phyloP scores from a whole-genome alignment of 176 grass and related monocot genomes.

The Ampelocalamus luodianensis region DNA sequence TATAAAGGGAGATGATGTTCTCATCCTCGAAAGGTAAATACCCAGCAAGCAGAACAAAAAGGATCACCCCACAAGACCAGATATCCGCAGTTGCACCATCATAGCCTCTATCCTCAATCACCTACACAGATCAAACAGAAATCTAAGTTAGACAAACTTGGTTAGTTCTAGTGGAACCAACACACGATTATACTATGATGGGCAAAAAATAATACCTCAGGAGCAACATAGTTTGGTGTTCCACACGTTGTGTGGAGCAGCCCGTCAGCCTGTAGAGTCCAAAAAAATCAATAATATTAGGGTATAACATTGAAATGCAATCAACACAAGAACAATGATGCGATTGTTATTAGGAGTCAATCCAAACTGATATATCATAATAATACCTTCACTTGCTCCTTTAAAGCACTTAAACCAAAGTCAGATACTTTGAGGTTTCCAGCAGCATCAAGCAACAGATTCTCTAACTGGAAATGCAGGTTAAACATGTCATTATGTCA shows the following conservation, averaged over 20 bases:
- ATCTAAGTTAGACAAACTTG: constrained; percentile 18
- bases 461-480: constrained; percentile 75
- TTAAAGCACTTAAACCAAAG: constrained; percentile 97
- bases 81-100: constrained; percentile 91
- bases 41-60: constrained; percentile 87
- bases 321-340: constrained; percentile 27
- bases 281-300: constrained; percentile 36
- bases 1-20: constrained; percentile 87
- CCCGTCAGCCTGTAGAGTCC: constrained; percentile 67
- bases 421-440: constrained; percentile 97
- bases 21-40: constrained; percentile 98
- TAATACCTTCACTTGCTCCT: constrained; percentile 85
- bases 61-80: constrained; percentile 98
- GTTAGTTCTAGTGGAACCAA: constrained; percentile 5
- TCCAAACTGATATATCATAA: constrained; percentile 14
- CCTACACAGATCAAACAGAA: constrained; percentile 53
- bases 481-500: constrained; percentile 43
- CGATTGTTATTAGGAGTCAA: constrained; percentile 14
- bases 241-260: constrained; percentile 98
- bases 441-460: constrained; percentile 85
- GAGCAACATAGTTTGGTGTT: constrained; percentile 98
- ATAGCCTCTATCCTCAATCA: constrained; percentile 97
- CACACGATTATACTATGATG: not conserved
- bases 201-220: constrained; percentile 64
- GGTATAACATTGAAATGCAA: constrained; percentile 16